phyloP scores from a whole-genome alignment of 2,329 filamentous ascomycete species.

The Fusarium foetens region DNA sequence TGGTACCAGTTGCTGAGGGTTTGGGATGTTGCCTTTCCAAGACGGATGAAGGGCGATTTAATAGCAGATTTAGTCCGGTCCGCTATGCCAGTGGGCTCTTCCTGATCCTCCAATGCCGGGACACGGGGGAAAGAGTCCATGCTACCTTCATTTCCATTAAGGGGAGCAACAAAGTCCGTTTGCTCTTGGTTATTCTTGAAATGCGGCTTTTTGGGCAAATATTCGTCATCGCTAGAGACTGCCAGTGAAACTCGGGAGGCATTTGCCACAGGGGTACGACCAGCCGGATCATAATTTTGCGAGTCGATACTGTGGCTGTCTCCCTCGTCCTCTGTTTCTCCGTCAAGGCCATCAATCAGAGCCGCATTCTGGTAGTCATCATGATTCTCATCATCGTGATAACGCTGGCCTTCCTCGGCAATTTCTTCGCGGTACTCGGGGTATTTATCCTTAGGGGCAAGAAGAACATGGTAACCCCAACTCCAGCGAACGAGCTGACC shows the following conservation, averaged over 20 bases:
- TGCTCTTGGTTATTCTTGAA: conserved; percentile 41
- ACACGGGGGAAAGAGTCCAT: conserved; percentile 73
- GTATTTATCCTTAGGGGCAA: conserved; percentile 85
- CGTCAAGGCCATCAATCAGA: conserved; percentile 54
- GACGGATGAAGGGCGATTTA: conserved; percentile 42
- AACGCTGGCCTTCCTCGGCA: conserved; percentile 69
- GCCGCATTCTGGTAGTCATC: conserved; percentile 57
- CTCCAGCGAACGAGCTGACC: conserved; percentile 96
- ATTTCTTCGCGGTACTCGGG: conserved; percentile 68
- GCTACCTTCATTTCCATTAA: conserved; percentile 55
- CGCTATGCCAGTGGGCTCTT: conserved; percentile 53
- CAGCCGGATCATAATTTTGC: conserved; percentile 63
- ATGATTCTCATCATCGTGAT: conserved; percentile 57
- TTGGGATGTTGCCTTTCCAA: conserved; percentile 38
- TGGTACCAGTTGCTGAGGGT: conserved; percentile 46
- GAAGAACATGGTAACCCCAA: conserved; percentile 94
- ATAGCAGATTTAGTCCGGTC: conserved; percentile 50
- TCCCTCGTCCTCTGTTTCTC: conserved; percentile 53
- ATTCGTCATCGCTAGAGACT: conserved; percentile 61
- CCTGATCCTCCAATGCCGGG: conserved; percentile 54
- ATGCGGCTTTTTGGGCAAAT: conserved; percentile 47
- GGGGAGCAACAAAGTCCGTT: conserved; percentile 38
- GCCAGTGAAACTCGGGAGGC: conserved; percentile 61
- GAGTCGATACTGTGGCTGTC: conserved; percentile 55
- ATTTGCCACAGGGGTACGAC: conserved; percentile 63